Base-by-base conservation (phyloP, 805 yeast genomes). In the Suhomyces vadensis region DNA sequence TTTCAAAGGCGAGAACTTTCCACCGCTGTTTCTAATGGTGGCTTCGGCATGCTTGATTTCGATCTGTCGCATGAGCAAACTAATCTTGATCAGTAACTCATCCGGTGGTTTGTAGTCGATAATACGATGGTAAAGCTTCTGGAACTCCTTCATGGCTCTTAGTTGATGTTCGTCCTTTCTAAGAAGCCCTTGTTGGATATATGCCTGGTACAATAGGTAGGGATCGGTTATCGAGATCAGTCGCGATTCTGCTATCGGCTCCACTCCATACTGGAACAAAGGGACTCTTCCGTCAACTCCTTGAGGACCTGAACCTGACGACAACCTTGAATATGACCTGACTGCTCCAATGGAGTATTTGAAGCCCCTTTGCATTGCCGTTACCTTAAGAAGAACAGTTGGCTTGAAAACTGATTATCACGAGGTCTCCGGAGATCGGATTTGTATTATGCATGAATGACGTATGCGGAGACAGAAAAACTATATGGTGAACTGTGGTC, bases 181-280 rank as follows among this genome's bases (percentile, higher is more conserved):
- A 6, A 85, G 60, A 2, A 74, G 44, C 2, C 87, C 87, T 36
- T 69, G 65, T 1, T 66, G 54, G 1, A 83, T 74, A 42, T 77
- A 73, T 47, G 72, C 73, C 48, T 77, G 77, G 53, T 85, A 85
- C 2, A 83, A 52, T 4, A 72, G 49, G 35, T 76, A 72, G 0
- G 91, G 90, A 56, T 85, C 91, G 0, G 90, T 83, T 22, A 81
- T 67, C 4, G 78, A 19, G 16, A 73, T 74, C 1, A 72, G 74
- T 23, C 9, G 33, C 33, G 33, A 29, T 29, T 16, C 5, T 16
- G 20, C 9, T 8, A 16, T 6, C 11, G 27, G 27, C n/a, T n/a
- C n/a, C n/a, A n/a, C n/a, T 5, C 13, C 10, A 25, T 29, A 14
- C 59, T 59, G 31, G 16, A 41, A 31, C 1, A 35, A 25, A 5